phyloP scores from a whole-genome alignment of 768 basidiomycete species.

The Rhizopogon rudus region DNA sequence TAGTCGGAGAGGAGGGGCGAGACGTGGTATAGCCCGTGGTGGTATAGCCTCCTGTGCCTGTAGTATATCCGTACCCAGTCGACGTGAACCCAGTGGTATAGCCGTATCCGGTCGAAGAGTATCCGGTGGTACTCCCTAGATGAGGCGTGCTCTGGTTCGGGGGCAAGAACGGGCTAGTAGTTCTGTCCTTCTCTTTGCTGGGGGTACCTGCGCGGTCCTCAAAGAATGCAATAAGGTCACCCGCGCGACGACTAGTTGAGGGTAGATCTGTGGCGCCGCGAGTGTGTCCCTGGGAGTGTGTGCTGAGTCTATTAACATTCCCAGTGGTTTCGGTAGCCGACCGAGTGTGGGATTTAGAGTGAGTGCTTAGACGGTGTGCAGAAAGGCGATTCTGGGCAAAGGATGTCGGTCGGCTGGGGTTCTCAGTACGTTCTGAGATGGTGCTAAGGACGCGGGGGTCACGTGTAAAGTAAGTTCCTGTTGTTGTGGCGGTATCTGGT shows the following conservation, averaged over 20 bases:
- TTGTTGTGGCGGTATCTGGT: slow-evolving; percentile 12
- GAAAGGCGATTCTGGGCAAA: slow-evolving; percentile 10
- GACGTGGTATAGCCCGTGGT: slow-evolving; percentile 20
- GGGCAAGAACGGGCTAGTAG: slow-evolving; percentile 29
- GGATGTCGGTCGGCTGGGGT: slow-evolving; percentile 54
- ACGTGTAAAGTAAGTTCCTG: slow-evolving; percentile 32
- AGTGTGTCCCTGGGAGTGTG: neutral
- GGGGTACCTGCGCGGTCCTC: slow-evolving; percentile 47
- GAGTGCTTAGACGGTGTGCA: neutral
- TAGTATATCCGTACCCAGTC: slow-evolving; percentile 19
- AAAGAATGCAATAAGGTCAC: slow-evolving; percentile 72
- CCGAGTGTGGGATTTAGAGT: slow-evolving; percentile 27
- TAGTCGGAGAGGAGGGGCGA: slow-evolving; percentile 44
- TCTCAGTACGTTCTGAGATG: slow-evolving; percentile 77
- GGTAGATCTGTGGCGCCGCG: slow-evolving; percentile 29
- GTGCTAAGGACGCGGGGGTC: slow-evolving; percentile 57
- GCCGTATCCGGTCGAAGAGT: slow-evolving; percentile 30
- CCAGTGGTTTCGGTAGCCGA: slow-evolving; percentile 22
- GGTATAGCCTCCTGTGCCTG: slow-evolving; percentile 11
- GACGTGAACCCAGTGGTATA: slow-evolving; percentile 17
- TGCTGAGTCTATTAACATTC: neutral
- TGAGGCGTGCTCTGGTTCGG: slow-evolving; percentile 37
- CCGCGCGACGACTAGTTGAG: slow-evolving; percentile 51
- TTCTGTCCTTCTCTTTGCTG: slow-evolving; percentile 45
- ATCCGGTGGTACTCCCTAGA: slow-evolving; percentile 29